A percentile compares a stretch with the other conserved stretches of the same genome.
Conservation (phyloP, 768 basidiomycete genomes). For the Macrolepiota dolichaula region DNA sequence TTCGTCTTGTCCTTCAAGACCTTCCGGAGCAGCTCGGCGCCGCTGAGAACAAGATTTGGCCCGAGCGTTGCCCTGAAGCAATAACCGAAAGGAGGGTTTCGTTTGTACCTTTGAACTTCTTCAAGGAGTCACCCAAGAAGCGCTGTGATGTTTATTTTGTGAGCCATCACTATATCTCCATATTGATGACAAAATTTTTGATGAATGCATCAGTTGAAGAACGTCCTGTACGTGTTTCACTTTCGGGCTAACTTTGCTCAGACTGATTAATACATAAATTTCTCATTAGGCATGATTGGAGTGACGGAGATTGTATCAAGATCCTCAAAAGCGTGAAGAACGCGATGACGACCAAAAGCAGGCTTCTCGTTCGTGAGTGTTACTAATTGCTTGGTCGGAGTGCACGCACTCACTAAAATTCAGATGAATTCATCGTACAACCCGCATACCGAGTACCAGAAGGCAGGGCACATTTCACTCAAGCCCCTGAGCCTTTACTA, state of each 20-base stretch:
- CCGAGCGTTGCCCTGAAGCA: slow-evolving; percentile 30
- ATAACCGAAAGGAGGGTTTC: slow-evolving; percentile 29
- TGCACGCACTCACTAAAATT: no score
- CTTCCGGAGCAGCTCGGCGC: slow-evolving; percentile 26
- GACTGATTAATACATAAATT: background rate
- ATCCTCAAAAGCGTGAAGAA: slow-evolving; percentile 33
- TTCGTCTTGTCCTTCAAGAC: slow-evolving; percentile 35
- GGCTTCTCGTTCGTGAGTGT: slow-evolving; percentile 34
- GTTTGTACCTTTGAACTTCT: slow-evolving; percentile 39
- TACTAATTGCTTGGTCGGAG: background rate
- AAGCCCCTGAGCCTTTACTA: slow-evolving; percentile 43
- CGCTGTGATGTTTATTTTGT: slow-evolving; percentile 43
- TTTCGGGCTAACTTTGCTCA: background rate
- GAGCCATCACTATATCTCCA: slow-evolving; percentile 10
- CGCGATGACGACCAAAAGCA: slow-evolving; percentile 30
- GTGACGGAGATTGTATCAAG: slow-evolving; percentile 27
- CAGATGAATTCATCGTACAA: slow-evolving; percentile 37
- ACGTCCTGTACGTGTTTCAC: slow-evolving; percentile 28
- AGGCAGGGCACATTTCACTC: background rate
- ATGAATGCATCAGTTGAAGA: slow-evolving; percentile 24
- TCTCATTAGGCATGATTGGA: slow-evolving; percentile 38
- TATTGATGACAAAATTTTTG: background rate
- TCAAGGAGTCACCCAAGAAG: slow-evolving; percentile 30
- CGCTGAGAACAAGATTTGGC: slow-evolving; percentile 33
- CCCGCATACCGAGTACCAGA: slow-evolving; percentile 18